A percentile compares a stretch with the other conserved stretches of the same genome.
Evolutionary conservation across 192 early-diverging fungal genomes (phyloP).

Genomic region (Linnemannia elongata): DNA sequence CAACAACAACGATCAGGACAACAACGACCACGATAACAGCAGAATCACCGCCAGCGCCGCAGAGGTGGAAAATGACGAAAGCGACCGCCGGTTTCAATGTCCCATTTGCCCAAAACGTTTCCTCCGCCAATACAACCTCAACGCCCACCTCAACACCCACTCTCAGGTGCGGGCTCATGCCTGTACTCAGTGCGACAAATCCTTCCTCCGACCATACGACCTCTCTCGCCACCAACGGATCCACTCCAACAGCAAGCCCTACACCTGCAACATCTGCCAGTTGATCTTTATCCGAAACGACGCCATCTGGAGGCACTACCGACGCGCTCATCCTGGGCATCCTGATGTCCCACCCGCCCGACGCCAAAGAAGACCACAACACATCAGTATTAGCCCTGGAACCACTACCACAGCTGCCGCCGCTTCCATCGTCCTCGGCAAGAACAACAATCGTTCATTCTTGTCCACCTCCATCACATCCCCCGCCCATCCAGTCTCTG

Average conservation of each 20-base stretch:
- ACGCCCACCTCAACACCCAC: constrained; percentile 50
- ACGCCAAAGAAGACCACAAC: constrained; percentile 2
- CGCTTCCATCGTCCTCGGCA: background rate
- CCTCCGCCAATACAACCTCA: constrained; percentile 50
- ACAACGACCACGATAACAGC: background rate
- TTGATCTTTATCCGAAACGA: constrained; percentile 82
- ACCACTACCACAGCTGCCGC: background rate
- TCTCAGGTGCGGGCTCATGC: background rate
- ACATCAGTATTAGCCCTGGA: background rate
- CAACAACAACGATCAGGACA: background rate
- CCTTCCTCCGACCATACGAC: constrained; percentile 58
- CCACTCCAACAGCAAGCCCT: constrained; percentile 80
- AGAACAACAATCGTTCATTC: background rate
- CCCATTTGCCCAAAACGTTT: constrained; percentile 25
- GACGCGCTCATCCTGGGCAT: constrained; percentile 57
- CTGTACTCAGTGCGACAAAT: constrained; percentile 13
- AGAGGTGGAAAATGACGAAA: background rate
- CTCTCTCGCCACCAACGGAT: constrained; percentile 86
- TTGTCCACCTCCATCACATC: background rate
- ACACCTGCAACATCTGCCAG: constrained; percentile 75
- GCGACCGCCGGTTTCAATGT: constrained; percentile 34
- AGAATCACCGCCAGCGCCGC: background rate
- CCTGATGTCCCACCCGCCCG: constrained; percentile 40
- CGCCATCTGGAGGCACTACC: constrained; percentile 82
- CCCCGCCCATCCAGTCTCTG: background rate